Evolutionary conservation across 1,284 basidiomycete species (phyloP).

Genomic region (Microbotryum violaceum): DNA sequence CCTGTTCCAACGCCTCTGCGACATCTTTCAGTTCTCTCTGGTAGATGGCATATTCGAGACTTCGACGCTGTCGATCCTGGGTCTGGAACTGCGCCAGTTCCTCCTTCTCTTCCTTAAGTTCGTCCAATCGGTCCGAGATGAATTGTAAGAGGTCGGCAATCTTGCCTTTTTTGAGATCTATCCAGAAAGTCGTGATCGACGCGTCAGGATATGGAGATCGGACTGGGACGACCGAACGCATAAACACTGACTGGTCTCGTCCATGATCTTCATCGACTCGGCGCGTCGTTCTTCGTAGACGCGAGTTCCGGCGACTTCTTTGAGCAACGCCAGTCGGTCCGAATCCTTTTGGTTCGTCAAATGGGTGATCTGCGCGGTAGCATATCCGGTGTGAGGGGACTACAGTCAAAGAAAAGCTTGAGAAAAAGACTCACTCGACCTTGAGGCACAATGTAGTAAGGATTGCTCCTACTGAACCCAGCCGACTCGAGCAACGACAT

Average conservation of each 20-base stretch:
- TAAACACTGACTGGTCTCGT: slow-evolving; percentile 60
- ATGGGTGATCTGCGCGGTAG: slow-evolving; percentile 66
- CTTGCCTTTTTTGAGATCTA: slow-evolving; percentile 77
- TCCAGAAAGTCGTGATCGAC: neutral
- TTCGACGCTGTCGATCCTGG: slow-evolving; percentile 88
- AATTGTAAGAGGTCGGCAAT: slow-evolving; percentile 83
- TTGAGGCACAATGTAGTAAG: slow-evolving; percentile 98
- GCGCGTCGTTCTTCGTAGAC: slow-evolving; percentile 92
- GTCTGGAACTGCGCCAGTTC: slow-evolving; percentile 83
- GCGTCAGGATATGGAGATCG: neutral
- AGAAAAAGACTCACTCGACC: slow-evolving; percentile 62
- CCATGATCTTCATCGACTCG: slow-evolving; percentile 91
- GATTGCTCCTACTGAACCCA: slow-evolving; percentile 93
- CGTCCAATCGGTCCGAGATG: slow-evolving; percentile 79
- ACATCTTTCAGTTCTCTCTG: slow-evolving; percentile 86
- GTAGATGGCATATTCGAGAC: slow-evolving; percentile 91
- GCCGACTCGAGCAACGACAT: slow-evolving; percentile 93
- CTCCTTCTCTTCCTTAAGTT: slow-evolving; percentile 95
- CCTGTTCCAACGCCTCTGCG: slow-evolving; percentile 57
- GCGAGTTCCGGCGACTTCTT: slow-evolving; percentile 97
- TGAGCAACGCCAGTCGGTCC: slow-evolving; percentile 84
- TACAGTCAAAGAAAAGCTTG: too few relatives aligned
- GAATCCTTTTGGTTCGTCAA: slow-evolving; percentile 96
- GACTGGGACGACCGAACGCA: neutral
- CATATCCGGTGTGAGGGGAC: too few relatives aligned